Percentiles rank a stretch among this genome's conserved stretches.
These are phyloP conservation scores for Phytopythium ostracodes DNA, from an alignment of 352 stramenopile species.

Conservation along the genomic window DNA sequence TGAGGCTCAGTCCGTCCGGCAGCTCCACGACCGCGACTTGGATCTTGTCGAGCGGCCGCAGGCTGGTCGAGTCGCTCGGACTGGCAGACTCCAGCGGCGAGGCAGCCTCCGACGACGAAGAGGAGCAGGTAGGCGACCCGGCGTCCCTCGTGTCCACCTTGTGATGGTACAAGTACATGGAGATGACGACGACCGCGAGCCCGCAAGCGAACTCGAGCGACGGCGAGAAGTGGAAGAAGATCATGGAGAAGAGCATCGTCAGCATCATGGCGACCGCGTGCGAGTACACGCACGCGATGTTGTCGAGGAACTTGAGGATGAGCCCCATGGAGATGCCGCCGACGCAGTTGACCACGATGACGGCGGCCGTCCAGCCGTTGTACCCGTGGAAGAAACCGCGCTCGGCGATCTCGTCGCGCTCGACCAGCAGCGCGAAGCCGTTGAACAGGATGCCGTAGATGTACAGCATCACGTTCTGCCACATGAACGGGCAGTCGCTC, in stretches of 20 bases:
- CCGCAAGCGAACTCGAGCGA: conserved; percentile 84
- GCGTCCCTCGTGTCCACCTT: conserved; percentile 25
- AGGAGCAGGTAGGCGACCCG: conserved; percentile 14
- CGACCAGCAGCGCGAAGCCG: conserved; percentile 42
- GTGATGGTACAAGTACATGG: conserved; percentile 89
- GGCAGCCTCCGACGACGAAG: conserved; percentile 6
- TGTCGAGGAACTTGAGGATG: conserved; percentile 88
- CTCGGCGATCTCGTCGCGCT: conserved; percentile 32
- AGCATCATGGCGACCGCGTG: conserved; percentile 88
- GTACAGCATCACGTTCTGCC: conserved; percentile 84
- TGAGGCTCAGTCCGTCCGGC: conserved; percentile 26
- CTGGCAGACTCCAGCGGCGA: conserved; percentile 2
- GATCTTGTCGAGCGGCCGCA: not conserved
- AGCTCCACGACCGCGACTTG: conserved; percentile 7
- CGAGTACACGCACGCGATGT: conserved; percentile 85
- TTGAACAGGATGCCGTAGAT: conserved; percentile 84
- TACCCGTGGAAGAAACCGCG: conserved; percentile 79
- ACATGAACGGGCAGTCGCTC: conserved; percentile 64
- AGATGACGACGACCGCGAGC: conserved; percentile 73
- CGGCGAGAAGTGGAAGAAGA: conserved; percentile 81
- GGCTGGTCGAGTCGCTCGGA: conserved; percentile 1
- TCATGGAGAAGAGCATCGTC: conserved; percentile 83
- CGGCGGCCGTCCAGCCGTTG: conserved; percentile 72
- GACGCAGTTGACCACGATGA: conserved; percentile 73
- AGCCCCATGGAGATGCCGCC: conserved; percentile 72